Base-by-base conservation (phyloP, 768 basidiomycete genomes). In the Kwoniella botswanensis region DNA sequence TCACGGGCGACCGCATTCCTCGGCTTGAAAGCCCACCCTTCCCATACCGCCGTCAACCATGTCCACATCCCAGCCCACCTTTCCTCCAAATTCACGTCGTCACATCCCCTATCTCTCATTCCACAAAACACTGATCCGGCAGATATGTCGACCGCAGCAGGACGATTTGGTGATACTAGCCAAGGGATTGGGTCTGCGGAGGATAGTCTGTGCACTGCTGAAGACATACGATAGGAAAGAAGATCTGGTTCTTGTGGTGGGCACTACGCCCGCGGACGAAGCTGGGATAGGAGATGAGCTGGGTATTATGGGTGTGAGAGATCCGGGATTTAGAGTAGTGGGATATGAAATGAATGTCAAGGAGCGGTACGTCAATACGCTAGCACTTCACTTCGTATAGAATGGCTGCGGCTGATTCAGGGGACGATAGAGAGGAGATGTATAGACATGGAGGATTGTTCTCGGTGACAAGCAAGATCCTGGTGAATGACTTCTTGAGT, bases 401-500 rank as follows among this genome's bases (percentile, higher is more conserved):
- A 22, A 56, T 26, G 1, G 55, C 7, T 4, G n/a, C 24, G 0
- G 65, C 65, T 67, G 56, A 58, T 67, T 6, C 24, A 6, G 46
- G 18, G 46, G 29, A 7, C 22, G 7, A 60, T 84, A 93, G 94
- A 77, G 91, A 93, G 84, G 88, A 88, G 52, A 83, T 98, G 64
- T 98, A 98, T 85, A 90, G 91, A 71, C 87, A 88, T 69, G 96
- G 96, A 4, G 95, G 95, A 4, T 86, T 98, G 1, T 87, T 98
- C 60, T 93, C 93, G 7, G 91, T 98, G 41, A 98, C 97, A 0
- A 94, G 93, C 26, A 90, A 93, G 21, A 98, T 99, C 74, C 86
- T 98, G 13, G 92, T 96, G 24, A 94, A 96, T 64, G 97, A 99
- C 81, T 92, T 98, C 89, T 85, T 99, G 41, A 91, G 91, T 82